Conservation (phyloP, 169 alveolate genomes). For the Plasmodium knowlesi region DNA sequence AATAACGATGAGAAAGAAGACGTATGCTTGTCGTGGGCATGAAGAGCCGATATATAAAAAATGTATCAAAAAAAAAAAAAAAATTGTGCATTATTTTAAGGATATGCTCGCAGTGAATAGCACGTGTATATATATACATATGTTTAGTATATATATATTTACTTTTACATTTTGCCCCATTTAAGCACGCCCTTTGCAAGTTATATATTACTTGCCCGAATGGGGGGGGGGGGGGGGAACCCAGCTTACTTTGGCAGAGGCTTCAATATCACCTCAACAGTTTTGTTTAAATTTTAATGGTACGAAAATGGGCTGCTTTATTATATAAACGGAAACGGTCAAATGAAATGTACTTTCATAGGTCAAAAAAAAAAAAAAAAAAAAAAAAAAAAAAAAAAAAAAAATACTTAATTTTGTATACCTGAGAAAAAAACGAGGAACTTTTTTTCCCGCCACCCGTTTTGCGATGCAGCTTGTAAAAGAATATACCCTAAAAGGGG, state of each 20-base stretch:
- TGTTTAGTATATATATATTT: too few relatives aligned
- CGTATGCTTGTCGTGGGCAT: background rate
- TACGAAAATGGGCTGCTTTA: background rate
- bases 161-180: background rate
- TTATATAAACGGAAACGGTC: background rate
- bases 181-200: background rate
- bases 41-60: background rate
- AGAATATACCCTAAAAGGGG: background rate
- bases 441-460: background rate
- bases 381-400: background rate
- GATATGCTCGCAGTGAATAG: background rate
- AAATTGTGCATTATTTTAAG: background rate
- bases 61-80: background rate
- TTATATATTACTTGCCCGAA: background rate
- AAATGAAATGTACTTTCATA: background rate
- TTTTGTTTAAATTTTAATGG: background rate
- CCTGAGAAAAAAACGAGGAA: background rate
- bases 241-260: background rate
- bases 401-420: background rate
- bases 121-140: background rate
- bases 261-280: background rate
- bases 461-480: background rate
- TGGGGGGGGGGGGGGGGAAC: too few relatives aligned
- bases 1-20: background rate
- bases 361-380: background rate